Base-by-base conservation (phyloP, 73 alveolate species). In the Paramecium primaurelia region DNA sequence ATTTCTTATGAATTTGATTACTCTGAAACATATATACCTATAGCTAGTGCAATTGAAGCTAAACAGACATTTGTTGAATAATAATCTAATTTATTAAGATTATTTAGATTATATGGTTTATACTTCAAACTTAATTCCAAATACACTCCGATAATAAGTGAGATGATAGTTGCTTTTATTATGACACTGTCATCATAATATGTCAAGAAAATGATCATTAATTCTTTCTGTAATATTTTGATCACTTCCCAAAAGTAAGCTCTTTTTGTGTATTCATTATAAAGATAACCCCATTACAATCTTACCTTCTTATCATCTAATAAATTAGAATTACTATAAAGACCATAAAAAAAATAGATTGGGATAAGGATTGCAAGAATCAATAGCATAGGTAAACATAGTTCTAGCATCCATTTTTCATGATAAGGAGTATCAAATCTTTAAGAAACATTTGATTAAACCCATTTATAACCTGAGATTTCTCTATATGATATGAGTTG, bases 171-270 rank as follows among this genome's bases (percentile, higher is more conserved):
- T 5, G 59, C 92, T 45, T 84, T 84, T 8, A 84, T 47, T 3
- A 49, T 32, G 22, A 84, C 32, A n/a, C 25, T 20, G 32, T 84
- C 92, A 12, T 84, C 92, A 84, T 84, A 84, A 49, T 40, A 49
- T 0, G 73, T 84, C 12, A 84, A 84, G 11, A 84, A 84, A 4
- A 84, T 54, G 20, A 84, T 84, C 45, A 84, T 54, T 36, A 84
- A 45, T 22, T 34, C 59, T 38, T 84, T 84, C 59, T 49, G 8
- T 3, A 16, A 42, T 36, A 84, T 54, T 47, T 84, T 84, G 32
- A 84, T 75, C 14, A 84, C 59, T 47, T 84, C 92, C 92, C 92
- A 84, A 84, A 44, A 84, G 28, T 84, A 84, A 37, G 92, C 34
- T 11, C 9, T 26, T 26, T 26, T 38, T 0, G 51, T 84, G 28